These are phyloP conservation scores for Ceratorhiza oryzae-sativae DNA, from an alignment of 1,284 basidiomycete genomes.

Conservation along the genomic window DNA sequence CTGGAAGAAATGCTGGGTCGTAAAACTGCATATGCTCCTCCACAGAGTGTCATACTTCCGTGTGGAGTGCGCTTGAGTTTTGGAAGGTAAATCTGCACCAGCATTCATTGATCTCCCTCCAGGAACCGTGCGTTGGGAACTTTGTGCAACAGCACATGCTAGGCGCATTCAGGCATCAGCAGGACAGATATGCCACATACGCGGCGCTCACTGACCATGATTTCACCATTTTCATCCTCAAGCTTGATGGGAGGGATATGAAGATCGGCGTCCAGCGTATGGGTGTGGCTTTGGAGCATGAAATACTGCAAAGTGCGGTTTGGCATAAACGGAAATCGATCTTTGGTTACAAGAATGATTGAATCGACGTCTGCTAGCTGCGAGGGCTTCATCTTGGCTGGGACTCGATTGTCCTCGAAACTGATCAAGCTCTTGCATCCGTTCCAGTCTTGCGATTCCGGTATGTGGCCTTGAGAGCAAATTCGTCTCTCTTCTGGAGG, in stretches of 20 bases:
- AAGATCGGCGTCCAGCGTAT: slow-evolving; percentile 1
- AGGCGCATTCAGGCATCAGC: not conserved
- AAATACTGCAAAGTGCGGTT: slow-evolving; percentile 3
- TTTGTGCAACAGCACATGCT: slow-evolving; percentile 12
- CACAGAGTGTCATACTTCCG: not conserved
- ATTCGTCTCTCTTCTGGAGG: too few relatives aligned
- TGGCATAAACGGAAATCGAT: not conserved
- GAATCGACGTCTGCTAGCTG: too few relatives aligned
- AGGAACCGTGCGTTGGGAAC: slow-evolving; percentile 23
- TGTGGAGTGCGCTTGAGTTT: not conserved
- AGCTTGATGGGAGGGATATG: slow-evolving; percentile 9
- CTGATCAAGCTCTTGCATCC: too few relatives aligned
- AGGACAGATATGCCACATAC: too few relatives aligned
- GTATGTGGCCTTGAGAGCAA: not conserved
- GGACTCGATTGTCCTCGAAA: too few relatives aligned
- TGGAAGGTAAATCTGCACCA: slow-evolving; percentile 10
- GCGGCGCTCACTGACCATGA: not conserved
- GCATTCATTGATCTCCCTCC: not conserved
- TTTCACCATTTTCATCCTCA: not conserved
- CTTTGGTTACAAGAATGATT: not conserved
- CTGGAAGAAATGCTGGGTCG: slow-evolving; percentile 3
- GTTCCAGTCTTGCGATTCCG: too few relatives aligned
- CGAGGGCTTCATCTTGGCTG: not conserved
- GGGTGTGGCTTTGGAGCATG: slow-evolving; percentile 3
- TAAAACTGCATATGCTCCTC: not conserved